Percentiles rank a stretch among this genome's conserved stretches.
Evolutionary conservation across 129 eudicot species (phyloP).

Genomic region (Pittosporum tobira): DNA sequence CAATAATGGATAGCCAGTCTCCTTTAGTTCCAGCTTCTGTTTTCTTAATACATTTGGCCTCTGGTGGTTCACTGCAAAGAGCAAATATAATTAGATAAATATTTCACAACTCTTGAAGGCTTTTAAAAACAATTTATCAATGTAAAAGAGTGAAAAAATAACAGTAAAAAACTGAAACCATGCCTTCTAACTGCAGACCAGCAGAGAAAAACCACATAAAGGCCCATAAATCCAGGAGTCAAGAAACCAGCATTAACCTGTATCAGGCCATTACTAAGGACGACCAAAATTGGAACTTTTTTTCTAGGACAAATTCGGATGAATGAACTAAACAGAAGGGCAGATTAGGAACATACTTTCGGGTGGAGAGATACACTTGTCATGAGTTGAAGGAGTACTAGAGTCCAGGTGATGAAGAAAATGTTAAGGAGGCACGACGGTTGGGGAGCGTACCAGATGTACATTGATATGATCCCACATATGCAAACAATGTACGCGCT

Average conservation of each 20-base stretch:
- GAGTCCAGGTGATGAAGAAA: conserved; percentile 66
- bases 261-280: not conserved
- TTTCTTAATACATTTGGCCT: conserved; percentile 48
- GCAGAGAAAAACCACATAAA: conserved; percentile 70
- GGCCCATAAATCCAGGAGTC: conserved; percentile 83
- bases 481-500: conserved; percentile 59
- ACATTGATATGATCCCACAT: conserved; percentile 68
- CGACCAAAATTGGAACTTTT: not conserved
- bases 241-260: conserved; percentile 67
- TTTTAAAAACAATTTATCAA: not conserved
- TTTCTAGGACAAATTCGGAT: not conserved
- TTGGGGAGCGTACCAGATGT: conserved; percentile 78
- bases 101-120: not conserved
- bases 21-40: conserved; percentile 33
- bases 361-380: conserved; percentile 84
- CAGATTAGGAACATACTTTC: conserved; percentile 32
- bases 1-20: conserved; percentile 82
- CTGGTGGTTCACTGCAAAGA: conserved; percentile 62
- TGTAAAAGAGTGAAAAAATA: not conserved
- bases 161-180: not conserved
- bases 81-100: not conserved
- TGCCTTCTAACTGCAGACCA: conserved; percentile 91
- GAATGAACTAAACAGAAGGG: not conserved
- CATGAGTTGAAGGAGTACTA: conserved; percentile 73
- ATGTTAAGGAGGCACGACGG: conserved; percentile 66